Evolutionary conservation across 192 early-diverging fungal genomes (phyloP).

Genomic region (Gamsiella multidivaricata): DNA sequence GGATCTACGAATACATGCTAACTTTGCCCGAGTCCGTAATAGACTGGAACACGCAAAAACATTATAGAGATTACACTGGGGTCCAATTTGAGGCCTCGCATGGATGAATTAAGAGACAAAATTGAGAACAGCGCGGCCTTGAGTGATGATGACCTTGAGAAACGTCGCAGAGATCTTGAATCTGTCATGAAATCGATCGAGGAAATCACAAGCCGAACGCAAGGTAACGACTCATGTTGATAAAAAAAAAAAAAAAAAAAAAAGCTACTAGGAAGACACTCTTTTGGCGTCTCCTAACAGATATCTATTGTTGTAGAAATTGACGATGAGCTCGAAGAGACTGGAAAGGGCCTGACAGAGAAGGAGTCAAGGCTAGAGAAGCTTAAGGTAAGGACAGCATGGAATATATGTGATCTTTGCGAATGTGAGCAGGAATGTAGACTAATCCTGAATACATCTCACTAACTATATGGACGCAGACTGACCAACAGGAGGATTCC

Average conservation of each 20-base stretch:
- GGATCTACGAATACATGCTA: no score
- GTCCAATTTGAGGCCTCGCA: conserved; percentile 72
- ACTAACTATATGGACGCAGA: no score
- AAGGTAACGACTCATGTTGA: conserved; percentile 57
- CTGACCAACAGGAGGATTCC: conserved; percentile 60
- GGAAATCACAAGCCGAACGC: conserved; percentile 42
- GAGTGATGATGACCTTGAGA: conserved; percentile 59
- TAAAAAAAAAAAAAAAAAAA: neutral
- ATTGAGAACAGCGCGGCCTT: conserved; percentile 61
- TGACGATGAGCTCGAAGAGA: conserved; percentile 41
- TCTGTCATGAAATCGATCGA: conserved; percentile 33
- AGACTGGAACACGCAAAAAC: conserved; percentile 54
- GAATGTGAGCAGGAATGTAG: no score
- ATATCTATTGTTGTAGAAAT: conserved; percentile 44
- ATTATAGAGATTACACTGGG: conserved; percentile 78
- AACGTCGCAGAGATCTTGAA: conserved; percentile 28
- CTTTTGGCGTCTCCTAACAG: no score
- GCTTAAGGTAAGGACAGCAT: conserved; percentile 28
- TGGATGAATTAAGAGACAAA: conserved; percentile 75
- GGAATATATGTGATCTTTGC: no score
- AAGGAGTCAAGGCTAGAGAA: conserved; percentile 44
- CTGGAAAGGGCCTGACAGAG: conserved; percentile 16
- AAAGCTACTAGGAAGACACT: neutral
- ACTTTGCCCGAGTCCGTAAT: no score
- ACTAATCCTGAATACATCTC: no score